Conservation (phyloP, 179 eudicot genomes). For the Carnegiea gigantea region DNA sequence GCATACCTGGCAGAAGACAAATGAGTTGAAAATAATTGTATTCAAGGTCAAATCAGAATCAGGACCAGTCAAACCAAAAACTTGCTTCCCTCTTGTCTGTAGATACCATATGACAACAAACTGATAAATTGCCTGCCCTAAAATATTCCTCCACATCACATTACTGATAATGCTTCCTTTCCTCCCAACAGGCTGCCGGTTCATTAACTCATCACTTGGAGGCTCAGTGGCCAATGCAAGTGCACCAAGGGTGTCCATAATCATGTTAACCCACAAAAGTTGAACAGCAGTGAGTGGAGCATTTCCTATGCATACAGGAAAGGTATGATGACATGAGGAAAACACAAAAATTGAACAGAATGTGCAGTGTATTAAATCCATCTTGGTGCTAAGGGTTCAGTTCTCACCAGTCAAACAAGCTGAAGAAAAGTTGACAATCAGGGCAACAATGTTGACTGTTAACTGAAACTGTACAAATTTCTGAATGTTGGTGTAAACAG, state of each 20-base stretch:
- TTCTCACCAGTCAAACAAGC: slow-evolving; percentile 63
- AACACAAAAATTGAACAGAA: background rate
- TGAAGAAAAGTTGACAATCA: slow-evolving; percentile 58
- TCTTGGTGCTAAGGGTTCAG: background rate
- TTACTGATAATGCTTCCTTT: slow-evolving; percentile 61
- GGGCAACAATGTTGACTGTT: slow-evolving; percentile 66
- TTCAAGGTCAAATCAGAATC: slow-evolving; percentile 55
- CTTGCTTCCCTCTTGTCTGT: slow-evolving; percentile 46
- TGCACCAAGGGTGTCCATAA: slow-evolving; percentile 63
- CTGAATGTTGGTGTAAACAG: slow-evolving; percentile 66
- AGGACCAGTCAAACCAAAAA: slow-evolving; percentile 45
- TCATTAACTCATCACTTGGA: slow-evolving; percentile 60
- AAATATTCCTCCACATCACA: slow-evolving; percentile 71
- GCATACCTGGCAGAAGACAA: slow-evolving; percentile 68
- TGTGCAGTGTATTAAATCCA: background rate
- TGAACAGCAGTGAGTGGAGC: slow-evolving; percentile 58
- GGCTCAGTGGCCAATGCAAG: slow-evolving; percentile 66
- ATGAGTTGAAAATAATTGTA: slow-evolving; percentile 70
- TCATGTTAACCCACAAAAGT: slow-evolving; percentile 63
- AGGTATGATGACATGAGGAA: background rate
- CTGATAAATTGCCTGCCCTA: slow-evolving; percentile 61
- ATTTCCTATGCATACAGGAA: slow-evolving; percentile 29
- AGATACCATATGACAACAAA: slow-evolving; percentile 61
- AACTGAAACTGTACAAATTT: slow-evolving; percentile 74
- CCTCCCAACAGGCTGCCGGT: slow-evolving; percentile 59